phyloP scores from a whole-genome alignment of 23 red algal species.

The Agarophyton chilense region DNA sequence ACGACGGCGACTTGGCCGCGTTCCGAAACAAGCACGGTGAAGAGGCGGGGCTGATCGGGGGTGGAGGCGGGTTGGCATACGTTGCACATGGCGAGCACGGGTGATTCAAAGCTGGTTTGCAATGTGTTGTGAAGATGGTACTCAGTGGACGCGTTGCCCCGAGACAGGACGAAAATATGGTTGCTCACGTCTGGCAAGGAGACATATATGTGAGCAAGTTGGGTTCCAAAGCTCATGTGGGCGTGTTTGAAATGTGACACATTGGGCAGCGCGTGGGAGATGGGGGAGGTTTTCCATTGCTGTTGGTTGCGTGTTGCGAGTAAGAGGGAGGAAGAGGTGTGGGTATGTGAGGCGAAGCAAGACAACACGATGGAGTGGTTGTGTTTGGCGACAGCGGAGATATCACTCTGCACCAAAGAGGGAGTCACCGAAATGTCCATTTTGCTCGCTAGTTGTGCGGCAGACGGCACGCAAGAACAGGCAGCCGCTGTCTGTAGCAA shows the following conservation, averaged over 20 bases:
- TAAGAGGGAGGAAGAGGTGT: no score
- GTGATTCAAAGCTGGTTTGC: neutral
- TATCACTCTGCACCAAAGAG: no score
- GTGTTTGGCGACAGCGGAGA: no score
- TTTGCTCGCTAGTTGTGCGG: no score
- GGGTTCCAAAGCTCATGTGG: neutral
- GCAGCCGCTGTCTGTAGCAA: no score
- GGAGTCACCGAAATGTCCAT: no score
- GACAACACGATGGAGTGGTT: no score
- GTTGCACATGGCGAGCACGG: neutral
- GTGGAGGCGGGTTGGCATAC: neutral
- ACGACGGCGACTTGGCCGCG: neutral
- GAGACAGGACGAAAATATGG: neutral
- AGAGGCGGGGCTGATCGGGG: neutral
- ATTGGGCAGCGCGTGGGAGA: neutral
- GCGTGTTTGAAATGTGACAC: neutral
- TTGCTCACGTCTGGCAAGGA: neutral
- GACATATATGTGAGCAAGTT: neutral
- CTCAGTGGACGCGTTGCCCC: neutral
- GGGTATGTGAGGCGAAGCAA: no score
- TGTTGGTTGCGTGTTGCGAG: neutral
- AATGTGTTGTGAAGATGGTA: neutral
- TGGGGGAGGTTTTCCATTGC: neutral
- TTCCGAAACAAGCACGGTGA: neutral
- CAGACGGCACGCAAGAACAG: no score